Evolutionary conservation across 768 basidiomycete genomes (phyloP), one percentile per base, ranked within the genome.

Genomic region (Phylloporus arenicola): DNA sequence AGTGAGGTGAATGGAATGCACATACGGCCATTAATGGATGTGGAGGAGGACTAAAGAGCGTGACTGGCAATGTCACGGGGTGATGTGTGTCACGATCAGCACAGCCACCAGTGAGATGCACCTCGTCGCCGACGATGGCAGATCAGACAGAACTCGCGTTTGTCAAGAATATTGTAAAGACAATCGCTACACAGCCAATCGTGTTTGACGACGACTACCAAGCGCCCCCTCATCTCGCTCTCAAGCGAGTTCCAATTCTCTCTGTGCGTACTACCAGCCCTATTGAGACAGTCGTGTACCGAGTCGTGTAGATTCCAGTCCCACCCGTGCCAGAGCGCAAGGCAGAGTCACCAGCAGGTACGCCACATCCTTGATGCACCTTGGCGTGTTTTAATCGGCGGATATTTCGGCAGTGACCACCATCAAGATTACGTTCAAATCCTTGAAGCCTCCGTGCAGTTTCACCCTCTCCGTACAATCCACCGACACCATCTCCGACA

Each of bases 381-480:
- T 27, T 42, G 44, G 40, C 52, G 47, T 38, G 27, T 41, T 27
- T 47, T 57, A 40, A 67, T 33, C 48, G 42, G 52, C 48, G 37
- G 25, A 45, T 11, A 12, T 30, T 45, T 30, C 9, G 19, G 30
- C 53, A 68, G 60, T 29, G 30, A 44, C 54, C 49, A 38, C 50
- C 20, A 70, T 97, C 57, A 74, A 73, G 19, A 69, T 99, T 57
- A 86, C 82, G 45, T 82, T 99, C 78, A 97, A 96, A 70, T 96
- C 91, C 43, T 74, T 83, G 62, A 98, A 98, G 64, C 96, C 96
- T 1, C 73, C 90, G 20, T 78, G 83, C 42, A 72, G 84, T 0
- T 87, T 88, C 72, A 75, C 81, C 25, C 75, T 98, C 56, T 65
- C 81, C 42, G 79, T 90, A 12, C 81, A 84, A 43, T 79, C 82